phyloP scores from a whole-genome alignment of 352 stramenopile species.

The Phytophthora sojae region DNA sequence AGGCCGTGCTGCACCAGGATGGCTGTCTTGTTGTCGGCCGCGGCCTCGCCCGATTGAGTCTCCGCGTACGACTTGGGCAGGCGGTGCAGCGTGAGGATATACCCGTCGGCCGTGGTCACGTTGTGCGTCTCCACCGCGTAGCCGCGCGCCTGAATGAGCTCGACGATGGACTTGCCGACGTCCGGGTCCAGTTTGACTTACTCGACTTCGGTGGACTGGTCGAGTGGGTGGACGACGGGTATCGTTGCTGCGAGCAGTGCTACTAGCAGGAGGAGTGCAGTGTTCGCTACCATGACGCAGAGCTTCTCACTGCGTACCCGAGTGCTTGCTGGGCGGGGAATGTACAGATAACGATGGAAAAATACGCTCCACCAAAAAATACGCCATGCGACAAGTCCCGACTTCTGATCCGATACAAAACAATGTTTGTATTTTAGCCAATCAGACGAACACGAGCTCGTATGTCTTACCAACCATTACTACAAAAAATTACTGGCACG shows the following conservation, averaged over 20 bases:
- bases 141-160: constrained; percentile 43
- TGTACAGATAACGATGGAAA: no score
- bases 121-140: constrained; percentile 55
- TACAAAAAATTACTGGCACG: no score
- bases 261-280: constrained; percentile 5
- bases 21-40: constrained; percentile 41
- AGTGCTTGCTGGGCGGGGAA: no score
- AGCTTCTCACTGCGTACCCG: constrained; percentile 1
- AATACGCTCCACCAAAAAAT: no score
- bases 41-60: constrained; percentile 27
- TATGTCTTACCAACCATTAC: no score
- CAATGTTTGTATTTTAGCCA: no score
- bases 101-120: constrained; percentile 53
- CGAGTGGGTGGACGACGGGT: constrained; percentile 19
- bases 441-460: no score
- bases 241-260: constrained; percentile 3
- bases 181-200: constrained; percentile 34
- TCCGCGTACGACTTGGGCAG: constrained; percentile 55
- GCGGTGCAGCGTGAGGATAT: constrained; percentile 64
- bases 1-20: constrained; percentile 61
- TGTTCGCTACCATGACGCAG: constrained; percentile 8
- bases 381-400: no score
- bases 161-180: constrained; percentile 35
- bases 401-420: no score
- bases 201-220: constrained; percentile 25